Evolutionary conservation across 306 rosid species (phyloP).

Genomic region (Neltuma alba): DNA sequence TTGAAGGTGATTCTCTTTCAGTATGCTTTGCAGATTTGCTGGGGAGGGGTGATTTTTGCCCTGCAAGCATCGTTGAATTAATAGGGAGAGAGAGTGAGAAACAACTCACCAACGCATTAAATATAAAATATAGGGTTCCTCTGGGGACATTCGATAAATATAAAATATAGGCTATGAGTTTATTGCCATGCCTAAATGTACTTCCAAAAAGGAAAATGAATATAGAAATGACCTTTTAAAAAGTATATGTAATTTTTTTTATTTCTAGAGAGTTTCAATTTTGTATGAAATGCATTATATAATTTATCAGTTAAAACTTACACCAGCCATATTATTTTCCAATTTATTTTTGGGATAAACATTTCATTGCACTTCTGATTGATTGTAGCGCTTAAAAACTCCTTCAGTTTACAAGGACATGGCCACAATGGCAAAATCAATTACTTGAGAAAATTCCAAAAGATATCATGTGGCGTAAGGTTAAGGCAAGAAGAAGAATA

Average conservation of each 20-base stretch:
- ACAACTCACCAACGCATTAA: background rate
- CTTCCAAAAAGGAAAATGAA: background rate
- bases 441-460: constrained; percentile 16
- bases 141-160: too few relatives aligned
- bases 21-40: constrained; percentile 49
- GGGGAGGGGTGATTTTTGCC: constrained; percentile 42
- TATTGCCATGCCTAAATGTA: background rate
- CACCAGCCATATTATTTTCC: background rate
- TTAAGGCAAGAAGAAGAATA: background rate
- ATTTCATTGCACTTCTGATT: too few relatives aligned
- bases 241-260: background rate
- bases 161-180: constrained; percentile 13
- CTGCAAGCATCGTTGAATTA: constrained; percentile 45
- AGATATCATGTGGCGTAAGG: background rate
- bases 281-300: background rate
- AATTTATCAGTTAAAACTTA: background rate
- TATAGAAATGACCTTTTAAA: too few relatives aligned
- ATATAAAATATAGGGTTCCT: background rate
- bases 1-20: constrained; percentile 50
- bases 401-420: background rate
- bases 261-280: constrained; percentile 17
- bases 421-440: background rate
- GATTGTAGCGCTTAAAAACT: too few relatives aligned
- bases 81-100: constrained; percentile 23
- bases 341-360: too few relatives aligned